Base-by-base conservation (phyloP, 495 filamentous ascomycete genomes). In the Penicillium soppii region DNA sequence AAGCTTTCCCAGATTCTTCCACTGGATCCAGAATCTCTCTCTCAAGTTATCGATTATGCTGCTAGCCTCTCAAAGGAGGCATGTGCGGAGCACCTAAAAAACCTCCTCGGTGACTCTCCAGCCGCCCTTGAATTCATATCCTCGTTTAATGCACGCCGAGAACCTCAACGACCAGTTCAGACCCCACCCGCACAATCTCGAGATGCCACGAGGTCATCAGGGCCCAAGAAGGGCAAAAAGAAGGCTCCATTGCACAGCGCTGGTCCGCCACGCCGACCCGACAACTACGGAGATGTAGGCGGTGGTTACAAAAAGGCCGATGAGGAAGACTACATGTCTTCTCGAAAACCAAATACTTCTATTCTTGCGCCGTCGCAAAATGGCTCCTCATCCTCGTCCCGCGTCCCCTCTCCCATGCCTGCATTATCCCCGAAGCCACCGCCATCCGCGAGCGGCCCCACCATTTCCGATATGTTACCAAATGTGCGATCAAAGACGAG, bases 81-180 rank as follows among this genome's bases (percentile, higher is more conserved):
- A 50, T 89, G 88, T 15, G 88, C 84, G 21, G 84, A 90, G 17
- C 87, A 97, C 66, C 86, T 98, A 52, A 89, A 86, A 67, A 88
- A 90, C 65, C 75, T 97, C 25, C 82, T 98, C 2, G 94, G 91
- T 38, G 90, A 95, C 64, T 90, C 90, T 5, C 81, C 90, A 12
- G 83, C 88, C 53, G 85, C 88, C 1, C 69, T 97, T 51, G 91
- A 95, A 52, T 98, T 97, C 65, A 96, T 98, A 58, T 83, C 90
- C 19, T 84, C 85, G 35, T 97, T 96, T 77, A 97, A 94, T 65
- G 74, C 84, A 8, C 85, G 82, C 25, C 82, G 89, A 26, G 68
- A 79, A 59, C 71, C 76, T 19, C 71, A 73, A 1, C 69, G 58
- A 35, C 37, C 66, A 2, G 26, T 65, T 56, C 53, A 58, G 13